Percentiles rank a stretch among this genome's conserved stretches.
phyloP scores from a whole-genome alignment of 2,329 filamentous ascomycete species.

The Endocalyx cinctus region DNA sequence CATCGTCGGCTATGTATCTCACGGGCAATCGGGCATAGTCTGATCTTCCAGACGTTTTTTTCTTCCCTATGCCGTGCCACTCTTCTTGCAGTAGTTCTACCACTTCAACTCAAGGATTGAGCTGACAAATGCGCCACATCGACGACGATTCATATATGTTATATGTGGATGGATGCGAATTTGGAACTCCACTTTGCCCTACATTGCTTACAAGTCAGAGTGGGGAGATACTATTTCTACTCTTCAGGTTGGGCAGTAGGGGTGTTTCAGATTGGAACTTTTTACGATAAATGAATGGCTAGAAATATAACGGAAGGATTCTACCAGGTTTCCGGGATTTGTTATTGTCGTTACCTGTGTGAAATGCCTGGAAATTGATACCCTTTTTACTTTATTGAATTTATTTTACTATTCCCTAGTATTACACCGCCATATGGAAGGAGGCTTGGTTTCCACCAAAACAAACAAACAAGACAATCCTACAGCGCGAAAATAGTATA shows the following conservation, averaged over 20 bases:
- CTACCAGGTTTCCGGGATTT: constrained; percentile 14
- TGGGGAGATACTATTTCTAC: constrained; percentile 15
- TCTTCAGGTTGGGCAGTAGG: constrained; percentile 20
- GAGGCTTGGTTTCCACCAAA: constrained; percentile 14
- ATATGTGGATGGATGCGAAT: constrained; percentile 12
- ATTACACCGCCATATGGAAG: constrained; percentile 23
- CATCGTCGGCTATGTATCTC: constrained; percentile 2
- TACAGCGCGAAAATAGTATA: constrained; percentile 5
- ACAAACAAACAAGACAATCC: constrained; percentile 14
- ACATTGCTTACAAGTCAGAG: constrained; percentile 23
- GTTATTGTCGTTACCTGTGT: constrained; percentile 15
- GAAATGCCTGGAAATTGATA: no score
- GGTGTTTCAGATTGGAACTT: constrained; percentile 21
- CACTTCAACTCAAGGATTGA: constrained; percentile 18
- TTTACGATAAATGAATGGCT: constrained; percentile 18
- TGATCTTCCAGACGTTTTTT: constrained; percentile 7
- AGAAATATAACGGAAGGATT: constrained; percentile 17
- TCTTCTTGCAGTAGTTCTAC: constrained; percentile 7
- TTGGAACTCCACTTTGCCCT: constrained; percentile 17
- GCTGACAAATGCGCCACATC: constrained; percentile 19
- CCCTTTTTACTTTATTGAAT: no score
- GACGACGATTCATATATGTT: no score
- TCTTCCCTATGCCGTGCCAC: constrained; percentile 13
- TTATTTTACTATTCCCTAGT: constrained; percentile 1
- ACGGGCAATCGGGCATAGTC: constrained; percentile 7